Conservation (phyloP, 306 rosid species). For the Prunus davidiana region DNA sequence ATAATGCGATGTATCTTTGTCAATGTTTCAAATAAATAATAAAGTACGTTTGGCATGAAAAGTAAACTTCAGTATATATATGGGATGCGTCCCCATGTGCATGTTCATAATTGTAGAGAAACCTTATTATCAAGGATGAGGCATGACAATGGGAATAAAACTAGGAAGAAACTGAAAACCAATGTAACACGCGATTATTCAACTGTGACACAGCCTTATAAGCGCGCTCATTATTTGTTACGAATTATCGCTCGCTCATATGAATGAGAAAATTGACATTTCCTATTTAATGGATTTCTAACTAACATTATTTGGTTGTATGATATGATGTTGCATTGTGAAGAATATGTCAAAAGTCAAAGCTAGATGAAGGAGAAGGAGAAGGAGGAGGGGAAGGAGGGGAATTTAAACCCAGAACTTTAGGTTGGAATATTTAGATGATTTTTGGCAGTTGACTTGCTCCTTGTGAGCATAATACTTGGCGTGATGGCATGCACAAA, state of each 20-base stretch:
- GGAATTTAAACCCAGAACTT: background rate
- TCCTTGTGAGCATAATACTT: background rate
- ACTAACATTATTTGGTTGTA: background rate
- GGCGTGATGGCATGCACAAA: background rate
- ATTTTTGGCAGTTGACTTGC: background rate
- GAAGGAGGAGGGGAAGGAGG: too few species aligned
- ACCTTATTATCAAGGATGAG: background rate
- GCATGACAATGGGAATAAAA: too few species aligned
- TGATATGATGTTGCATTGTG: background rate
- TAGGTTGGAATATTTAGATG: background rate
- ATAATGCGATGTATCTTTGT: background rate
- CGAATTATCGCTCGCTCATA: too few species aligned
- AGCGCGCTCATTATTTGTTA: too few species aligned
- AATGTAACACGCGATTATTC: too few species aligned
- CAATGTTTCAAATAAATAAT: background rate
- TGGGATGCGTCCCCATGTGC: background rate
- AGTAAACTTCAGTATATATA: background rate
- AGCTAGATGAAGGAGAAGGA: background rate
- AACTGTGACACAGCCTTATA: too few species aligned
- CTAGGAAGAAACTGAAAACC: too few species aligned
- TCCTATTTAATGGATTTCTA: background rate
- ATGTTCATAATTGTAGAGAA: background rate
- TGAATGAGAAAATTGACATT: background rate
- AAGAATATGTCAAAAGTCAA: background rate
- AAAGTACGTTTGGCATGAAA: background rate